Percentiles rank a stretch among this genome's conserved stretches.
Evolutionary conservation across 306 rosid species (phyloP).

Genomic region (Vicia villosa): DNA sequence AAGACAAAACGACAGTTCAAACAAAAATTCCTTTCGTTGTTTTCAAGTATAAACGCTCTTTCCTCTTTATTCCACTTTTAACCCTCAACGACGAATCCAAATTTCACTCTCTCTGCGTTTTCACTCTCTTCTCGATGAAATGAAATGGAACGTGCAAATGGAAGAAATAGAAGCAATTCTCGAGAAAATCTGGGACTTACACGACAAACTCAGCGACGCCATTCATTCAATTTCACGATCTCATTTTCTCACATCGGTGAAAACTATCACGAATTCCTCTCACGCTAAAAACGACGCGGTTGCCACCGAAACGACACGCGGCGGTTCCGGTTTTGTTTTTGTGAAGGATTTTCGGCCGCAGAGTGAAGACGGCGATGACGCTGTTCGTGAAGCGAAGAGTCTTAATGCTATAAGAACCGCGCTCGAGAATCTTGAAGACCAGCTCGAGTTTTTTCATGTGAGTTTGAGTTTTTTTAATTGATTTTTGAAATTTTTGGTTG

Average conservation of each 20-base stretch:
- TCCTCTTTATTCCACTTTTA: background rate
- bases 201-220: constrained; percentile 96
- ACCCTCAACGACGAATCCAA: background rate
- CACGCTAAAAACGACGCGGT: constrained; percentile 30
- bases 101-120: background rate
- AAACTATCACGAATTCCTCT: constrained; percentile 43
- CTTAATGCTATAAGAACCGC: constrained; percentile 86
- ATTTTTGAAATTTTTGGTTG: background rate
- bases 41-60: background rate
- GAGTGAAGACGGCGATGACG: constrained; percentile 35
- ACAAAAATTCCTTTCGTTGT: background rate
- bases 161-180: constrained; percentile 81
- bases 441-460: constrained; percentile 87
- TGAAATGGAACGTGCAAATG: constrained; percentile 93
- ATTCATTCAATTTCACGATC: constrained; percentile 85
- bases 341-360: constrained; percentile 58
- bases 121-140: constrained; percentile 25
- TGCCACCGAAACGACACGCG: constrained; percentile 1
- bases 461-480: constrained; percentile 27
- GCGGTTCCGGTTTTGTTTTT: constrained; percentile 57
- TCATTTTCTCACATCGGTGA: constrained; percentile 78
- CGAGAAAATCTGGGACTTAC: constrained; percentile 93
- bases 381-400: constrained; percentile 79
- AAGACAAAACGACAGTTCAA: constrained; percentile 1
- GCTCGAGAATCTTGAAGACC: constrained; percentile 95